Evolutionary conservation across 2,329 filamentous ascomycete species (phyloP).

Genomic region (Thelonectria blattea): DNA sequence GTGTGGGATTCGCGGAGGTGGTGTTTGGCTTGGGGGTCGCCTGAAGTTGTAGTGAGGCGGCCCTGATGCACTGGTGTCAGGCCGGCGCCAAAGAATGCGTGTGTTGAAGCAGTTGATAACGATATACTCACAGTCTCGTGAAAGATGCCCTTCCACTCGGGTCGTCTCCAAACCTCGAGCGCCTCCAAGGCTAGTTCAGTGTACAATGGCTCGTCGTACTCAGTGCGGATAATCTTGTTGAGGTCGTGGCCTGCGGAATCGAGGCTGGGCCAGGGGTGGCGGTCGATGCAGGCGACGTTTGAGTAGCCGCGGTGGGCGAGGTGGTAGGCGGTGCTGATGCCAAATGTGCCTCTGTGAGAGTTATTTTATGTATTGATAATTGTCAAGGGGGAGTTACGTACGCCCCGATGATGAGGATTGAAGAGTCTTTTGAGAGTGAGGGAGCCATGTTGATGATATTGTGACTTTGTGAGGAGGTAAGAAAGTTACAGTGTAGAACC

Average conservation of each 20-base stretch:
- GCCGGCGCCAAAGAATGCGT: too few relatives aligned
- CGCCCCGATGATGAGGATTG: conserved; percentile 22
- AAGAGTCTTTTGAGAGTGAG: conserved; percentile 4
- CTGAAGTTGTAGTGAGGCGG: conserved; percentile 16
- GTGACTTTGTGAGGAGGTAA: background rate
- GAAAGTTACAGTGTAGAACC: background rate
- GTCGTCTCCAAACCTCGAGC: conserved; percentile 16
- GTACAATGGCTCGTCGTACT: conserved; percentile 23
- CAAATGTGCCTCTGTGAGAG: conserved; percentile 13
- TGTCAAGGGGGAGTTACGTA: background rate
- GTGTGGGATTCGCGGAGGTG: conserved; percentile 14
- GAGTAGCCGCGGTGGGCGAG: conserved; percentile 23
- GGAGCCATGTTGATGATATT: background rate
- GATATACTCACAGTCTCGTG: conserved; percentile 17
- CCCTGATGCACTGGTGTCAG: conserved; percentile 1
- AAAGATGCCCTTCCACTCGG: conserved; percentile 24
- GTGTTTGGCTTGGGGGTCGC: conserved; percentile 10
- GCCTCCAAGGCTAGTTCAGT: conserved; percentile 17
- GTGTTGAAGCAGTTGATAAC: too few relatives aligned
- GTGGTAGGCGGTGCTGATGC: conserved; percentile 18
- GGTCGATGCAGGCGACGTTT: conserved; percentile 27
- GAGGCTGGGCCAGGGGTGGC: conserved; percentile 26
- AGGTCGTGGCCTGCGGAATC: conserved; percentile 31
- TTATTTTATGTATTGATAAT: background rate
- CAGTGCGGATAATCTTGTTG: conserved; percentile 25